Evolutionary conservation across 2,329 filamentous ascomycete species (phyloP), one percentile per base, ranked within the genome.

Genomic region (Elsinoe perseae): DNA sequence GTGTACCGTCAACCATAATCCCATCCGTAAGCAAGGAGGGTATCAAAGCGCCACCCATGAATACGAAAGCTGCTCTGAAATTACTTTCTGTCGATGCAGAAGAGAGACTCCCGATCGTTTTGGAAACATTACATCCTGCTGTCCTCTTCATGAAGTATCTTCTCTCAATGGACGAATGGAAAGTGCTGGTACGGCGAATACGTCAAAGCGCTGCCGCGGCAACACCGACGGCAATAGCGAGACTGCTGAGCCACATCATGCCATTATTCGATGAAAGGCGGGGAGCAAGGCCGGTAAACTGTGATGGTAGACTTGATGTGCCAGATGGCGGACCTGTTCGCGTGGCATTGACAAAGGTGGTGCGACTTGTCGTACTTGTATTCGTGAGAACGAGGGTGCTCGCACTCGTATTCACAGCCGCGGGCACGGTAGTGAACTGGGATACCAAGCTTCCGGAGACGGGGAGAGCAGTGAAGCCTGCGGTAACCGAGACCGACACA

Each of bases 121-220:
- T n/a, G 7, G 16, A 14, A 25, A 25, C 3, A 36, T 38, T 38
- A 38, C 6, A 23, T 36, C 28, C 27, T n/a, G 28, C 27, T 23
- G 16, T 36, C 18, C 30, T 52, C 48, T 38, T 2, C 5, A 5
- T 21, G n/a, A 2, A 4, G 20, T 44, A 4, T 25, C 9, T 12
- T 10, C 16, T 52, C 48, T 1, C 14, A 16, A 16, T 65, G 84
- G 82, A 62, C 83, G 85, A 66, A 89, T 80, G 55, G 89, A 75
- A 64, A 81, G 83, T 65, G 10, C 30, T 25, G 48, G 25, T 25
- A 7, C 8, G 16, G 7, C 8, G 40, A 18, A 38, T 20, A 52
- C n/a, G n/a, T n/a, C n/a, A n/a, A n/a, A 52, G 30, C 30, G 48
- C 48, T 18, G 32, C 48, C 9, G 48, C 48, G 16, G 48, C 48